Evolutionary conservation across 2,329 filamentous ascomycete genomes (phyloP), one percentile per base, ranked within the genome.

Genomic region (Sarocladium oryzae): DNA sequence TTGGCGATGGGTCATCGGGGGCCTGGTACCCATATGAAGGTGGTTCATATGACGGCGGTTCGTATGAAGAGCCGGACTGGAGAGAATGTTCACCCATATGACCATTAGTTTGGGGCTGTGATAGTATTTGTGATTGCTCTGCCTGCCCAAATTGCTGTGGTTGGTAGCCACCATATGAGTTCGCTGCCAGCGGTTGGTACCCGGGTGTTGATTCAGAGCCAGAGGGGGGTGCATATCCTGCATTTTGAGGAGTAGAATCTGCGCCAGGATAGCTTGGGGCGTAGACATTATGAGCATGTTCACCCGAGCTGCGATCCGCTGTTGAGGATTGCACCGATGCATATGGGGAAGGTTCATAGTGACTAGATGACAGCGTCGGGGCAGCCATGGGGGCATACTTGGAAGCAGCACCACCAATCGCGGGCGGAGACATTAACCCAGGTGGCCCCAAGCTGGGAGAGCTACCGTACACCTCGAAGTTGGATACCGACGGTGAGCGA

Each of bases 401-500:
- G 4, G 73, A 76, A 4, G 69, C 54, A 4, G 60, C 58, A 1
- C 69, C 58, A 3, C 62, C 43, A 6, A 48, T 62, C 3, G 40
- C 40, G 49, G 68, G 60, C 2, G 69, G 61, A 23, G 69, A 62
- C 11, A 61, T 57, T 4, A 64, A 52, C 16, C 58, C 58, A 54
- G 60, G 56, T 4, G 60, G 54, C 37, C 66, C 55, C 38, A 66
- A 68, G 23, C 57, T 56, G 9, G 68, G 63, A 0, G 67, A 64
- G 9, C 78, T 81, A 4, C 84, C 84, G 63, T 93, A 95, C 5
- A 88, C 69, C 57, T 96, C 91, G 41, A 89, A 82, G 59, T 78
- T 82, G 4, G 78, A 81, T 65, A 66, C 77, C 4, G 88, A 93
- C 3, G 86, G 84, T 2, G 85, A 82, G 37, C 86, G 79, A 62